Evolutionary conservation across 2,329 filamentous ascomycete species (phyloP), one percentile per base, ranked within the genome.

Genomic region (Pleochaeta shiraiana): DNA sequence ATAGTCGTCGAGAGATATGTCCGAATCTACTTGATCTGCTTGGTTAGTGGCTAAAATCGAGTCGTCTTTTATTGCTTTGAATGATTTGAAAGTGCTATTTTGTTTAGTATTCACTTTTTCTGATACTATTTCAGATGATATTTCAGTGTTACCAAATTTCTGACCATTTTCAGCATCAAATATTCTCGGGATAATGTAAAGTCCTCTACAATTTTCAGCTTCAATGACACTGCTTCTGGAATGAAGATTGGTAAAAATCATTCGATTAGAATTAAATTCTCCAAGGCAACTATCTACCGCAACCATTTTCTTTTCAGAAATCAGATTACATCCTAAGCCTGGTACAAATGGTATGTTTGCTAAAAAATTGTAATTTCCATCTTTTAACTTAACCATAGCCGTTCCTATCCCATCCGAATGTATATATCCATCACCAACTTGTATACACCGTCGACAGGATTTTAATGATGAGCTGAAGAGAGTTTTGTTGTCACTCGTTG

Each of bases 221-320:
- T 57, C 50, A 31, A 57, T 57, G n/a, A 57, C 24, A 57, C 28
- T 57, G 28, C 24, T 30, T 57, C 30, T 30, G 21, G 50, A 57
- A 57, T 57, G 21, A 30, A 57, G 28, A 57, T 57, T 57, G 28
- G 28, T 57, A 31, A 57, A 57, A 57, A 57, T 57, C 6, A 57
- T 57, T 30, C 26, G 21, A 57, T 57, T 30, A 57, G 26, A 57
- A 57, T 57, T 31, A 30, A 30, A 57, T 21, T 57, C 21, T 9
- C 50, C 50, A 57, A 30, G 50, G 30, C 50, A 57, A 30, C 3
- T 57, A 57, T 57, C 26, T 57, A 21, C 50, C n/a, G 50, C 57
- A 34, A 37, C 33, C 57, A 61, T 61, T 61, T 61, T 61, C 28
- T 61, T 61, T 37, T 34, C 57, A 37, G 57, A 61, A 34, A 61